Evolutionary conservation across 2,329 filamentous ascomycete genomes (phyloP), one percentile per base, ranked within the genome.

Genomic region (Fusarium nanum): DNA sequence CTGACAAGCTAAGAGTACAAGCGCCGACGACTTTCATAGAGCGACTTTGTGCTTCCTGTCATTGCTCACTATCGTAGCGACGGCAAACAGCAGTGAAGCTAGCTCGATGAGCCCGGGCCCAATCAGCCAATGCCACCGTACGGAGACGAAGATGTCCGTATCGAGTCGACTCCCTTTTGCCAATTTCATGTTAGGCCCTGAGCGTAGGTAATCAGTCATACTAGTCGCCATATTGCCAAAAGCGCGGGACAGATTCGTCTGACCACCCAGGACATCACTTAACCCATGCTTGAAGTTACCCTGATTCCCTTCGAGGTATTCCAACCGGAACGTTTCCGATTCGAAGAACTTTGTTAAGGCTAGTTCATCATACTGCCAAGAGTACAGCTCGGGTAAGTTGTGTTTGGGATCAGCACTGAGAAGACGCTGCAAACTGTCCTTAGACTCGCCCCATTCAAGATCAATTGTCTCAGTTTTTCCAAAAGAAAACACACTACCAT

Each of bases 401-500:
- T 18, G 5, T 10, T 34, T 18, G 16, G 16, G 16, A 16, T 34
- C 16, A 10, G 32, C 5, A 18, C 16, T 34, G 32, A 6, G 18
- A 34, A 34, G 32, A 18, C 32, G 32, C 16, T 8, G 32, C 14
- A 7, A 16, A 8, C 9, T 25, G 7, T 25, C 25, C n/a, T n/a
- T n/a, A n/a, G n/a, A n/a, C n/a, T n/a, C n/a, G n/a, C n/a, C 12
- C 18, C 23, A 47, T n/a, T 28, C 18, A 47, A 30, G 27, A 6
- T 48, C 12, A 6, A 30, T 13, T 5, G 2, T 5, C 42, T 45
- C 6, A 0, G 0, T 20, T 18, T 28, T 27, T 1, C 2, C 8
- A 3, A 58, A 58, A 2, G 32, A 34, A 34, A 34, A 34, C 3
- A 6, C 42, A 6, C 28, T 58, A 2, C 48, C 56, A 13, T 58